Conservation (phyloP, 1,284 basidiomycete genomes). For the Ceratobasidium sp. region DNA sequence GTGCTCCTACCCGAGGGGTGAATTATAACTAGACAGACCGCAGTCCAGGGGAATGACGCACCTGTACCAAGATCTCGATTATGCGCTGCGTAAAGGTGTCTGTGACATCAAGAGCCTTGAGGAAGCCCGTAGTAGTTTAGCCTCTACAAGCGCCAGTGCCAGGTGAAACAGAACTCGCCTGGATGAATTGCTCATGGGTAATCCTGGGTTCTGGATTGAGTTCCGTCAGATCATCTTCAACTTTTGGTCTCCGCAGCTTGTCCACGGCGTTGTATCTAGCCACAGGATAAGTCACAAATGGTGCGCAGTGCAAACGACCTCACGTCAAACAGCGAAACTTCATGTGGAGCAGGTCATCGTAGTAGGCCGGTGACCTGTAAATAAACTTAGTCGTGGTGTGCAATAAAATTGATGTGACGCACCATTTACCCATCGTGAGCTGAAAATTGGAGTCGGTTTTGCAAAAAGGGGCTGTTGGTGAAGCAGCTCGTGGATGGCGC, state of each 20-base stretch:
- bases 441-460: background rate
- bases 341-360: slow-evolving; percentile 44
- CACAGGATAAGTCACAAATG: slow-evolving; percentile 6
- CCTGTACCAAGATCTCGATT: slow-evolving; percentile 44
- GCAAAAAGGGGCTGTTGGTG: background rate
- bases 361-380: slow-evolving; percentile 41
- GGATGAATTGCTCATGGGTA: slow-evolving; percentile 45
- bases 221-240: slow-evolving; percentile 41
- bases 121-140: slow-evolving; percentile 28
- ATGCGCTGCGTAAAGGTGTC: slow-evolving; percentile 40
- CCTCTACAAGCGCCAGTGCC: slow-evolving; percentile 12
- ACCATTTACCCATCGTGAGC: slow-evolving; percentile 41
- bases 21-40: slow-evolving; percentile 5
- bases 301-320: slow-evolving; percentile 1
- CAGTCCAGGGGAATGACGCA: slow-evolving; percentile 1
- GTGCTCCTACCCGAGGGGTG: slow-evolving; percentile 28
- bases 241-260: slow-evolving; percentile 41
- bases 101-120: slow-evolving; percentile 42
- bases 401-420: background rate
- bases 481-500: slow-evolving; percentile 18
- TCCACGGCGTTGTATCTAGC: slow-evolving; percentile 44
- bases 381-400: slow-evolving; percentile 3
- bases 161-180: slow-evolving; percentile 34
- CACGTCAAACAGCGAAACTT: slow-evolving; percentile 45
- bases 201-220: slow-evolving; percentile 38